Percentiles rank a stretch among this genome's conserved stretches.
phyloP scores from a whole-genome alignment of 257 asterid genomes.

The Marsdenia floribunda region DNA sequence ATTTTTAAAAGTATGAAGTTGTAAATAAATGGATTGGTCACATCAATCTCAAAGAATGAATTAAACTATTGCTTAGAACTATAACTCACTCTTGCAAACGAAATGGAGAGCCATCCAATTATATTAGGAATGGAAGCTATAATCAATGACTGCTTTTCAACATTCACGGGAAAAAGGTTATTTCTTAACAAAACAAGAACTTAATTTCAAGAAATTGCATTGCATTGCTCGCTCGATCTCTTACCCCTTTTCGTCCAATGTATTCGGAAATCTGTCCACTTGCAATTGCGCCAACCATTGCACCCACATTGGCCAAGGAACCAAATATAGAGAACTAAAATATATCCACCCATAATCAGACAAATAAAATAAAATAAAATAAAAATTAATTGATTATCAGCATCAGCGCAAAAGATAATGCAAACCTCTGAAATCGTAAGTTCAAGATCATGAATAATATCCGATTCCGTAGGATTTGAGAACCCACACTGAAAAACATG shows the following conservation, averaged over 20 bases:
- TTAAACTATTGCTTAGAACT: not conserved
- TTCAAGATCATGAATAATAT: conserved; percentile 53
- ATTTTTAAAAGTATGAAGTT: not conserved
- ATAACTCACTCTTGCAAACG: conserved; percentile 70
- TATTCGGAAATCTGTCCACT: conserved; percentile 92
- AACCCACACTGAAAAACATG: conserved; percentile 54
- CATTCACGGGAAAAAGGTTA: not conserved
- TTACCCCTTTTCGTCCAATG: conserved; percentile 90
- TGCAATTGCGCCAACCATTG: conserved; percentile 89
- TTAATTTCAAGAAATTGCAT: not conserved
- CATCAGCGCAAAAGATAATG: not conserved
- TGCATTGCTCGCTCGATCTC: not conserved
- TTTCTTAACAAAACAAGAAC: not conserved
- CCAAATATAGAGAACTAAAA: conserved; percentile 78
- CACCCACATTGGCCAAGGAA: conserved; percentile 85
- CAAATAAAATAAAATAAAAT: not conserved
- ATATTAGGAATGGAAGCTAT: conserved; percentile 85
- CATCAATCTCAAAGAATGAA: not conserved
- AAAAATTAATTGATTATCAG: not conserved
- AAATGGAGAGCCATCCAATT: conserved; percentile 82
- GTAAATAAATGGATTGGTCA: not conserved
- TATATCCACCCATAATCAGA: conserved; percentile 3
- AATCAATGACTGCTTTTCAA: conserved; percentile 68
- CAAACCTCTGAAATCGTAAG: conserved; percentile 73
- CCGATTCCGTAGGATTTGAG: conserved; percentile 76